These are phyloP conservation scores for Venturia asperata DNA, from an alignment of 2,329 filamentous ascomycete species.

Conservation along the genomic window DNA sequence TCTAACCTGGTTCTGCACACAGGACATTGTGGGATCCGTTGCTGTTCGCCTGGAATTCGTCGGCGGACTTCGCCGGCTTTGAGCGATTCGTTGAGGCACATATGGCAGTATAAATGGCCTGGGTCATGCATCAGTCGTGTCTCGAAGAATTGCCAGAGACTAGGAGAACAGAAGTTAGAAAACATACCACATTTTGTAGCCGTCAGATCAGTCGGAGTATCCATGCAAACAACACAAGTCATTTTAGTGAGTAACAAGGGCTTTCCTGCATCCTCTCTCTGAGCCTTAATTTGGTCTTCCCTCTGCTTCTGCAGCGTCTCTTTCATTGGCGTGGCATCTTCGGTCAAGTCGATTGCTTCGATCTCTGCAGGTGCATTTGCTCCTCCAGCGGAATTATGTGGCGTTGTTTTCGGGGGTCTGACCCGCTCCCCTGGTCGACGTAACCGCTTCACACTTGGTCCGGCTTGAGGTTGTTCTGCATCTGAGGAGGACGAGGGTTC, in stretches of 20 bases:
- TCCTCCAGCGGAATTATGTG: neutral
- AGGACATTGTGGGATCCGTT: constrained; percentile 40
- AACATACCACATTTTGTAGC: constrained; percentile 53
- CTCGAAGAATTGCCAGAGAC: neutral
- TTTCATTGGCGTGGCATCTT: constrained; percentile 36
- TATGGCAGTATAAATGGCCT: constrained; percentile 60
- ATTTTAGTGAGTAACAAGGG: constrained; percentile 40
- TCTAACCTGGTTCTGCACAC: constrained; percentile 41
- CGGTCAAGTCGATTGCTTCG: constrained; percentile 46
- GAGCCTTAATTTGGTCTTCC: constrained; percentile 44
- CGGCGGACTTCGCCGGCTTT: constrained; percentile 47
- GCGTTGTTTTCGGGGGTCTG: neutral
- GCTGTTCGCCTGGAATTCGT: constrained; percentile 30
- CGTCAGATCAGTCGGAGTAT: constrained; percentile 52
- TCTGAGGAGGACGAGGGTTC: constrained; percentile 8
- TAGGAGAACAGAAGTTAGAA: neutral
- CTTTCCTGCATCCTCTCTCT: constrained; percentile 32
- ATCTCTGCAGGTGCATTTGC: constrained; percentile 26
- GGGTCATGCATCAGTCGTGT: constrained; percentile 19
- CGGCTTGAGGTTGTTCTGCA: neutral
- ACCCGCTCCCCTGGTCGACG: neutral
- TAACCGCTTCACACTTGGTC: constrained; percentile 1
- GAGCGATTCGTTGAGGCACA: constrained; percentile 54
- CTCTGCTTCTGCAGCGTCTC: constrained; percentile 46
- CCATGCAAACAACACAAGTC: constrained; percentile 59